Evolutionary conservation across 768 basidiomycete species (phyloP).

Genomic region (Boletus pseudopeckii): DNA sequence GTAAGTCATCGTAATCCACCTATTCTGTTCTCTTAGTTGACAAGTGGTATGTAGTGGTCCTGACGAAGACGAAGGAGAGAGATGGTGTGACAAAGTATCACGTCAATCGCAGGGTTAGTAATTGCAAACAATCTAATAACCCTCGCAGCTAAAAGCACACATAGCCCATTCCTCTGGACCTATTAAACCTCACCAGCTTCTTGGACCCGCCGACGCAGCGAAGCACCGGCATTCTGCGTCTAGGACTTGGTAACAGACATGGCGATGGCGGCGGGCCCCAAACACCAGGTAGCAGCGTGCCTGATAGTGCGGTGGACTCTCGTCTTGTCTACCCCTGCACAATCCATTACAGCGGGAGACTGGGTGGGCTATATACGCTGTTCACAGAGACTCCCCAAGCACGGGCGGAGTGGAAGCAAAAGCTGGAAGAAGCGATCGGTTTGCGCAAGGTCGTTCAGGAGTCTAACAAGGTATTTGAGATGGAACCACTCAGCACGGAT

Average conservation of each 20-base stretch:
- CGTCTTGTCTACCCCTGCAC: constrained; percentile 85
- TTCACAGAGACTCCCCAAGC: constrained; percentile 80
- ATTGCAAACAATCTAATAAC: neutral
- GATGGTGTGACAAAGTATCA: constrained; percentile 74
- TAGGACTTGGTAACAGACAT: constrained; percentile 43
- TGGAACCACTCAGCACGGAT: constrained; percentile 84
- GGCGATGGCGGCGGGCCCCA: constrained; percentile 24
- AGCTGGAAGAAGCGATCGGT: constrained; percentile 84
- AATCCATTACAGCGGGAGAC: constrained; percentile 82
- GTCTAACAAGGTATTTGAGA: constrained; percentile 91
- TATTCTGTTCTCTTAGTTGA: constrained; percentile 6
- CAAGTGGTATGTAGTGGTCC: constrained; percentile 56
- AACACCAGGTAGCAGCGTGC: constrained; percentile 28
- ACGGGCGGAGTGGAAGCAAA: constrained; percentile 84
- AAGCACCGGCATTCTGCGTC: constrained; percentile 66
- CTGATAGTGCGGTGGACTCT: constrained; percentile 54
- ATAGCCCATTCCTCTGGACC: constrained; percentile 90
- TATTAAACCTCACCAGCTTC: constrained; percentile 83
- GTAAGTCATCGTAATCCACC: constrained; percentile 43
- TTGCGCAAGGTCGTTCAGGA: constrained; percentile 86
- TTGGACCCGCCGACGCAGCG: constrained; percentile 76
- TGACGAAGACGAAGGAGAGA: constrained; percentile 81
- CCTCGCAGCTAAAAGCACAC: neutral
- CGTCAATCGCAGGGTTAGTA: constrained; percentile 72
- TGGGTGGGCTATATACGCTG: constrained; percentile 81